Evolutionary conservation across 169 alveolate genomes (phyloP).

Genomic region (Fabrea salina): DNA sequence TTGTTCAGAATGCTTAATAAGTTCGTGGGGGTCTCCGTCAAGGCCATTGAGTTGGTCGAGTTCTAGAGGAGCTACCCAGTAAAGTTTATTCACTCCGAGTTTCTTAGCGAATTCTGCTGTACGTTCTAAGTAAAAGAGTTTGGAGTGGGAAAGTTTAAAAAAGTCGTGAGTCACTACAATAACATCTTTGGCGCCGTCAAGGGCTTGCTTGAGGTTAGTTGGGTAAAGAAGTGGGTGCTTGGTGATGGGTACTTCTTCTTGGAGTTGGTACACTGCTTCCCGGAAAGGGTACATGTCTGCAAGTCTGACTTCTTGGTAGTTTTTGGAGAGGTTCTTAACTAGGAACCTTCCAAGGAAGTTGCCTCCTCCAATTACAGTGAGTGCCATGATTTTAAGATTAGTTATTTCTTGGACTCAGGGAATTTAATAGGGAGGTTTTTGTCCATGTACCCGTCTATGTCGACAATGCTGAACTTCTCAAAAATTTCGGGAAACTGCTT

Average conservation of each 20-base stretch:
- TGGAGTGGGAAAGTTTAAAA: constrained; percentile 25
- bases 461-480: neutral
- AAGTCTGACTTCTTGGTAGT: constrained; percentile 8
- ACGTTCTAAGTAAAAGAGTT: constrained; percentile 13
- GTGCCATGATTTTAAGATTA: constrained; percentile 19
- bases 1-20: neutral
- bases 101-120: constrained; percentile 14
- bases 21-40: neutral
- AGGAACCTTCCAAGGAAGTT: constrained; percentile 27
- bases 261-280: constrained; percentile 25
- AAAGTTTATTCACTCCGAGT: neutral
- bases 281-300: constrained; percentile 31
- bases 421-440: too few relatives aligned
- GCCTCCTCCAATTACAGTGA: constrained; percentile 34
- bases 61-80: constrained; percentile 28
- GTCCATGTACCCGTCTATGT: constrained; percentile 9
- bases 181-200: neutral
- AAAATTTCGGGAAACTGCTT: neutral
- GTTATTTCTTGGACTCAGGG: too few relatives aligned
- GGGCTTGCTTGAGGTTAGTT: neutral
- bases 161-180: constrained; percentile 20
- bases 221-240: constrained; percentile 13
- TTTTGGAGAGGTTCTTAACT: neutral
- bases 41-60: neutral
- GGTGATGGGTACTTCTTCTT: too few relatives aligned